Percentiles rank a stretch among this genome's conserved stretches.
Conservation (phyloP, 2,329 filamentous ascomycete species). For the Cercospora berteroae region DNA sequence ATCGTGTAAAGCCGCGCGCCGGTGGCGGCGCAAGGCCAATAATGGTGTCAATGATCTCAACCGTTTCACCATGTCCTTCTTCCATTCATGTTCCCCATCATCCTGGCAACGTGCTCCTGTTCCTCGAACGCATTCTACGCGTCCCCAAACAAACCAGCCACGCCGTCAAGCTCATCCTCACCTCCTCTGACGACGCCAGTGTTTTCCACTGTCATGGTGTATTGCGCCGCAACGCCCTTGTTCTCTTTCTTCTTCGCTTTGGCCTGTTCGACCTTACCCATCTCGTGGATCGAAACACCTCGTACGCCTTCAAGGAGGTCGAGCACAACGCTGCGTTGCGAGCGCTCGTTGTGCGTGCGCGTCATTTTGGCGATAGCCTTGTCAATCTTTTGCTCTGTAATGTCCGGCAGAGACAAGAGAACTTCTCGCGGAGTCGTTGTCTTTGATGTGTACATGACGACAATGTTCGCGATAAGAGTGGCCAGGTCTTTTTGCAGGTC, state of each 20-base stretch:
- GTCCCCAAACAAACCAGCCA: conserved; percentile 47
- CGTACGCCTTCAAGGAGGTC: conserved; percentile 83
- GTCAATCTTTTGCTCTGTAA: conserved; percentile 65
- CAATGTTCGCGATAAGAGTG: conserved; percentile 78
- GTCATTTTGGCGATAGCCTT: conserved; percentile 45
- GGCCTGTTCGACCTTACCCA: conserved; percentile 68
- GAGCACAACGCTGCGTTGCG: conserved; percentile 77
- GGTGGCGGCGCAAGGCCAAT: background rate
- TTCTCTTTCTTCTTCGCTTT: conserved; percentile 31
- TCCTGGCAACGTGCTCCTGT: conserved; percentile 3
- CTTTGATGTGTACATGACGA: conserved; percentile 69
- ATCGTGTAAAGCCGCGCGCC: background rate
- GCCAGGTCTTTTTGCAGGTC: conserved; percentile 93
- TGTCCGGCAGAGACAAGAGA: conserved; percentile 75
- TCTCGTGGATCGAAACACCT: conserved; percentile 88
- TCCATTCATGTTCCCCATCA: conserved; percentile 4
- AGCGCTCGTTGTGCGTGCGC: conserved; percentile 55
- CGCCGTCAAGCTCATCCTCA: conserved; percentile 43
- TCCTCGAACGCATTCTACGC: conserved; percentile 10
- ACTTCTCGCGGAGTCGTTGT: conserved; percentile 71
- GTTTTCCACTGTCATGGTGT: conserved; percentile 44
- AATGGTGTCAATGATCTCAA: background rate
- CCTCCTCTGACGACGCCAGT: conserved; percentile 41
- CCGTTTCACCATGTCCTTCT: background rate
- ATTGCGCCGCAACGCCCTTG: conserved; percentile 31